Evolutionary conservation across 306 rosid genomes (phyloP).

Genomic region (Vigna trinervia): DNA sequence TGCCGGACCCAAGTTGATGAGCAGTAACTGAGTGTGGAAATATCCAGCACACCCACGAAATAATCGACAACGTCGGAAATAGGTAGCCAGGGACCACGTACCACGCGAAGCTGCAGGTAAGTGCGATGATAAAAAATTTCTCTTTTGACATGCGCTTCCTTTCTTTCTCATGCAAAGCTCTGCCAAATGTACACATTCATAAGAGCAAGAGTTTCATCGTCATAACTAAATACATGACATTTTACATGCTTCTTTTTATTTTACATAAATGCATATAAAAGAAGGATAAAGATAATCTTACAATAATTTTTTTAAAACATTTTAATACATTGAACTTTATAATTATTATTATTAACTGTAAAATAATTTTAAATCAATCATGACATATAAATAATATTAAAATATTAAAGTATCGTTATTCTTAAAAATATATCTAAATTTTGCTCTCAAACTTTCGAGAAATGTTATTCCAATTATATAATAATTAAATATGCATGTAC

Average conservation of each 20-base stretch:
- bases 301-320: too few species aligned
- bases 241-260: background rate
- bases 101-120: slow-evolving; percentile 71
- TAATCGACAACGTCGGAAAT: slow-evolving; percentile 52
- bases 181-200: slow-evolving; percentile 16
- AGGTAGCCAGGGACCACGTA: slow-evolving; percentile 69
- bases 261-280: background rate
- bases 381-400: too few species aligned
- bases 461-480: background rate
- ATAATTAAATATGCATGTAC: background rate
- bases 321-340: too few species aligned
- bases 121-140: slow-evolving; percentile 65
- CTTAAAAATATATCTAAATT: background rate
- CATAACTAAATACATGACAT: background rate
- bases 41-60: slow-evolving; percentile 72
- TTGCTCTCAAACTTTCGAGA: background rate
- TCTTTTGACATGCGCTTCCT: slow-evolving; percentile 58
- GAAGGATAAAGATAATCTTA: too few species aligned
- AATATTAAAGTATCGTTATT: too few species aligned
- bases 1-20: slow-evolving; percentile 75
- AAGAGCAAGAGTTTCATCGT: background rate
- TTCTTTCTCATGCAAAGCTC: slow-evolving; percentile 74
- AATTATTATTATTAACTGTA: too few species aligned
- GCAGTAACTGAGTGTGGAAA: slow-evolving; percentile 61
- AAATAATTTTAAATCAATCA: too few species aligned